Evolutionary conservation across 2,329 filamentous ascomycete species (phyloP), one percentile per base, ranked within the genome.

Genomic region (Graphilbum fragrans): DNA sequence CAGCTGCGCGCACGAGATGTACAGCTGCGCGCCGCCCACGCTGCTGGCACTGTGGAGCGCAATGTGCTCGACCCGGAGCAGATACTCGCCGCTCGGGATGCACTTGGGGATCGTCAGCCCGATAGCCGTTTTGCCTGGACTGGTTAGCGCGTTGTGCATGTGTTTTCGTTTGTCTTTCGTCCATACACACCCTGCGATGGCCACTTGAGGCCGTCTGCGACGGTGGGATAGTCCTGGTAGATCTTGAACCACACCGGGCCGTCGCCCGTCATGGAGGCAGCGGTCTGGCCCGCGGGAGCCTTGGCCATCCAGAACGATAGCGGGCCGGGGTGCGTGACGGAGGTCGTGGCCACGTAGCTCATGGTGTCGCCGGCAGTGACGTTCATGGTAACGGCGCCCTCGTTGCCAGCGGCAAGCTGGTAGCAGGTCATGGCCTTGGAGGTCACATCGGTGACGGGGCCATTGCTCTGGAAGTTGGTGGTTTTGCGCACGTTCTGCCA

Each of bases 341-440:
- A 52, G 4, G 61, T 51, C n/a, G 55, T 56, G 27, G 60, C 63
- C 18, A 55, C 52, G 55, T 65, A 68, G 35, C 57, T 58, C 35
- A 69, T 51, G 36, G 52, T 61, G 11, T 58, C 56, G 18, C 67
- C 66, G 16, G 67, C 67, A 10, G 62, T 60, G 7, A 68, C 59
- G 35, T 56, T 62, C 45, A 62, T 60, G 2, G 61, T 66, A 38
- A 57, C 53, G 0, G 59, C 59, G 3, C 62, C 64, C 35, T 61
- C 57, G 38, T 58, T 60, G 32, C 64, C 63, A 4, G 61, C 50
- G 10, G 53, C 53, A 10, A 63, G 55, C 50, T 71, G 63, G 53
- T 68, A 72, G 59, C 68, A 72, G n/a, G 65, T 65, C 57, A 72
- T 67, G 43, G 64, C 61, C 2, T 60, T 49, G 32, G 64, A 66